Percentiles rank a stretch among this genome's conserved stretches.
These are phyloP conservation scores for Aeschynomene evenia DNA, from an alignment of 306 rosid species.

Conservation along the genomic window DNA sequence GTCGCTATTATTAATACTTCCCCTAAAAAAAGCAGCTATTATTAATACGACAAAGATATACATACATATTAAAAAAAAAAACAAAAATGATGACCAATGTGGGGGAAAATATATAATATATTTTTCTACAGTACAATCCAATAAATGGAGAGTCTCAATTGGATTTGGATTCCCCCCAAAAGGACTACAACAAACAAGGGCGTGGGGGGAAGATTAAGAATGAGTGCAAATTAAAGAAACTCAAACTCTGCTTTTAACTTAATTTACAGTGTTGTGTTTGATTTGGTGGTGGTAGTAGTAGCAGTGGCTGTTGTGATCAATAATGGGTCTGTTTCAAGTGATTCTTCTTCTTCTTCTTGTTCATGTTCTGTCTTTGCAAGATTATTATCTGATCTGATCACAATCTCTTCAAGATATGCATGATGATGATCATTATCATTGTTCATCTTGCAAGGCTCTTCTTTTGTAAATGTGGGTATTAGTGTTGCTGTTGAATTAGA, in stretches of 20 bases:
- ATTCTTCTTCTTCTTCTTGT: not conserved
- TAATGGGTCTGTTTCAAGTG: constrained; percentile 71
- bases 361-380: constrained; percentile 16
- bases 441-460: not conserved
- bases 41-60: not conserved
- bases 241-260: not conserved
- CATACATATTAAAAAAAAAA: not conserved
- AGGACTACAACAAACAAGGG: not conserved
- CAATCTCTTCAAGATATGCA: constrained; percentile 41
- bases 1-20: constrained; percentile 8
- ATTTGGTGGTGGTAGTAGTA: too few species aligned
- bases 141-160: constrained; percentile 32
- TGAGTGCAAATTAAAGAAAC: not conserved
- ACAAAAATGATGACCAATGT: not conserved
- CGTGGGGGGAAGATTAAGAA: not conserved
- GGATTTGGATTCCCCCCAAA: constrained; percentile 10
- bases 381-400: constrained; percentile 22
- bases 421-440: not conserved
- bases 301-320: constrained; percentile 19
- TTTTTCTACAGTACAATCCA: constrained; percentile 16
- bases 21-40: not conserved
- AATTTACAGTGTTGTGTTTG: not conserved
- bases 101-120: not conserved
- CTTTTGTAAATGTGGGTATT: constrained; percentile 34
- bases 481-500: constrained; percentile 18